These are phyloP conservation scores for Pythium guiyangense DNA, from an alignment of 352 stramenopile species.

Conservation along the genomic window DNA sequence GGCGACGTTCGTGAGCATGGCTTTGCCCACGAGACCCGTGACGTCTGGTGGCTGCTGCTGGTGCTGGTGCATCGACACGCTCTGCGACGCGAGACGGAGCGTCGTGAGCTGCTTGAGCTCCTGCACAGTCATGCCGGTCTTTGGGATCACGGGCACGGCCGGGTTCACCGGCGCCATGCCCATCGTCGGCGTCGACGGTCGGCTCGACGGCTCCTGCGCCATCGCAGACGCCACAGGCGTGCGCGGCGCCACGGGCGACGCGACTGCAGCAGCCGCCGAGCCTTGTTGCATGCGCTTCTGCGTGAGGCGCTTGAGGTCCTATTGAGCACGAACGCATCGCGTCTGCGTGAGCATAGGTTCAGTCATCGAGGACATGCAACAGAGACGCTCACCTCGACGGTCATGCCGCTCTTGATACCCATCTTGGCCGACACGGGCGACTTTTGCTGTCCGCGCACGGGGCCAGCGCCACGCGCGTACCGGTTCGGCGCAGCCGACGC, in stretches of 20 bases:
- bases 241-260: neutral
- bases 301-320: conserved; percentile 78
- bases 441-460: conserved; percentile 23
- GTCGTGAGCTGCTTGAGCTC: conserved; percentile 84
- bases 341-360: neutral
- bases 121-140: conserved; percentile 83
- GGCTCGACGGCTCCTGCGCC: conserved; percentile 15
- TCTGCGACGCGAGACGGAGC: conserved; percentile 71
- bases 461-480: conserved; percentile 7
- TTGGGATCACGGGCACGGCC: conserved; percentile 40
- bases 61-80: conserved; percentile 51
- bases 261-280: conserved; percentile 3
- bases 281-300: conserved; percentile 83
- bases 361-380: neutral
- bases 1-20: conserved; percentile 64
- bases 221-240: conserved; percentile 38
- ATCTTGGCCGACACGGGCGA: conserved; percentile 52
- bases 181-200: conserved; percentile 55
- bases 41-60: no score
- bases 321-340: neutral
- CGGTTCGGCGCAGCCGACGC: conserved; percentile 4
- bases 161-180: conserved; percentile 54
- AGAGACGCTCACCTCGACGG: conserved; percentile 48
- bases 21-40: conserved; percentile 69
- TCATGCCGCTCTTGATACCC: conserved; percentile 89